These are phyloP conservation scores for Penicillium parvum DNA, from an alignment of 495 filamentous ascomycete genomes.

Conservation along the genomic window DNA sequence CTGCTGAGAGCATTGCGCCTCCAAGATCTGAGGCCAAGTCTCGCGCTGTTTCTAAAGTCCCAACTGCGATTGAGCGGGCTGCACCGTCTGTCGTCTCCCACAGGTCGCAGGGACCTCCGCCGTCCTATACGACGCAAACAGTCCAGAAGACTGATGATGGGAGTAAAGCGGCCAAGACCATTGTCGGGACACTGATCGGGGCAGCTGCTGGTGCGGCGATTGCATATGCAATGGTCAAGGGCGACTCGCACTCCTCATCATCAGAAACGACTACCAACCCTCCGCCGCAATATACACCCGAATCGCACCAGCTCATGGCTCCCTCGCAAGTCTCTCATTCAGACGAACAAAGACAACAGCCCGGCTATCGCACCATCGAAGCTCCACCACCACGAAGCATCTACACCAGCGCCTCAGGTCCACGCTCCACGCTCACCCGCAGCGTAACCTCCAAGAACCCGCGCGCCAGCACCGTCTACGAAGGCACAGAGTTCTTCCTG, in stretches of 20 bases:
- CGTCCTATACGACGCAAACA: constrained; percentile 29
- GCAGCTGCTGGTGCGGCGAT: constrained; percentile 71
- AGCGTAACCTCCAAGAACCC: constrained; percentile 39
- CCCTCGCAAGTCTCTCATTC: constrained; percentile 24
- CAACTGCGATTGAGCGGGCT: constrained; percentile 25
- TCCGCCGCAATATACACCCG: constrained; percentile 25
- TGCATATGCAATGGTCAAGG: constrained; percentile 65
- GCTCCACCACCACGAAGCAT: constrained; percentile 36
- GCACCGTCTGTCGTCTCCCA: constrained; percentile 28
- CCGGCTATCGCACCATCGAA: constrained; percentile 36
- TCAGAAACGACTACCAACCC: constrained; percentile 14
- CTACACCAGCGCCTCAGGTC: constrained; percentile 31
- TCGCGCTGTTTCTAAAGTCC: constrained; percentile 28
- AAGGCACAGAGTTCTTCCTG: constrained; percentile 33
- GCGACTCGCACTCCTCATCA: constrained; percentile 33
- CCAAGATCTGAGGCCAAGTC: constrained; percentile 28
- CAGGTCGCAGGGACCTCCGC: constrained; percentile 23
- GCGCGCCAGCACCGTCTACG: constrained; percentile 41
- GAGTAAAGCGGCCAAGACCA: constrained; percentile 45
- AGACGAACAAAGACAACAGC: constrained; percentile 21
- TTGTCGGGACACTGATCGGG: constrained; percentile 73
- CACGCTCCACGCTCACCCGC: constrained; percentile 29
- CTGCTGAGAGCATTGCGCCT: constrained; percentile 26
- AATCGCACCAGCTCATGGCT: constrained; percentile 27
- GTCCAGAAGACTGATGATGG: constrained; percentile 35